Conservation (phyloP, 192 early-diverging fungal species). For the Backusella luteola region DNA sequence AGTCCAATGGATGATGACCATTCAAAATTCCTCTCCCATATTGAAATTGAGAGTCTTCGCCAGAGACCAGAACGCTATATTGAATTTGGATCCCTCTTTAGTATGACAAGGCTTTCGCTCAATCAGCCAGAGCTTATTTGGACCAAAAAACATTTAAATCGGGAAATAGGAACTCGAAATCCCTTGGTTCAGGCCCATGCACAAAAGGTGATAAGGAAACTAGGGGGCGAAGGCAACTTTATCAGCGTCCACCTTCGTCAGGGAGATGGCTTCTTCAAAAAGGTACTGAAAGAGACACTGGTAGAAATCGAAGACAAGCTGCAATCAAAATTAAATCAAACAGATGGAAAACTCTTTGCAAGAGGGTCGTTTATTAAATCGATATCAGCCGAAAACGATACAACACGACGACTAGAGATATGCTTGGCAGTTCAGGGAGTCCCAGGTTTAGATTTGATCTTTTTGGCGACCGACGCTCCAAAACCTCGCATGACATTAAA, state of each 20-base stretch:
- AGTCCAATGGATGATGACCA: background rate
- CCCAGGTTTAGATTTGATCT: slow-evolving; percentile 31
- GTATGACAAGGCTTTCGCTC: slow-evolving; percentile 35
- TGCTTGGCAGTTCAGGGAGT: background rate
- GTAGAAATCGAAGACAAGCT: background rate
- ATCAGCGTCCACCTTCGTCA: slow-evolving; percentile 28
- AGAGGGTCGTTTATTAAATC: background rate
- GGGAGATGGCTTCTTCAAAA: slow-evolving; percentile 28
- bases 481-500: slow-evolving; percentile 40
- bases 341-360: background rate
- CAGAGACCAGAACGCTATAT: slow-evolving; percentile 38
- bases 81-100: slow-evolving; percentile 48
- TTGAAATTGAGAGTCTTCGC: slow-evolving; percentile 31
- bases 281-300: slow-evolving; percentile 22
- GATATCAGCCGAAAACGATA: background rate
- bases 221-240: slow-evolving; percentile 32
- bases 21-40: background rate
- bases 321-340: background rate
- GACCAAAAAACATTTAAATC: slow-evolving; percentile 19
- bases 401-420: background rate
- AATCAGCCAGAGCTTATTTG: slow-evolving; percentile 22
- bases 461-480: slow-evolving; percentile 48
- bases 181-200: slow-evolving; percentile 33
- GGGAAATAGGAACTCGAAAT: slow-evolving; percentile 19
- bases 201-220: slow-evolving; percentile 30